These are phyloP conservation scores for Euphorbia neoarborescens DNA, from an alignment of 441 rosid genomes.

Conservation along the genomic window DNA sequence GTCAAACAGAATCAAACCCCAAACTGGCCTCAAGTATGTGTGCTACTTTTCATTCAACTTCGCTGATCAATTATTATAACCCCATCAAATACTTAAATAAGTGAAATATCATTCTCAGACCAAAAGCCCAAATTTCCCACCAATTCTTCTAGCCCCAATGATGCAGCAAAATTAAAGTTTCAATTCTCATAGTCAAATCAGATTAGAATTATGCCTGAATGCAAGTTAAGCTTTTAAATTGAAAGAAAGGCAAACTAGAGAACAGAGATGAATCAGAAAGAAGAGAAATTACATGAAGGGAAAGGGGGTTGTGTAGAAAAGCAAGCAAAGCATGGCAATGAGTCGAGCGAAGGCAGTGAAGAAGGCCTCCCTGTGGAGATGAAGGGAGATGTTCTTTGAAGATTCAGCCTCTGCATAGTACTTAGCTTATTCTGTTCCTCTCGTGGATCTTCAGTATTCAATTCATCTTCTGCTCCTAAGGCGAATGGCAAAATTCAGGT, in stretches of 20 bases:
- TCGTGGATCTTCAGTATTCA: slow-evolving; percentile 1
- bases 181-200: not conserved
- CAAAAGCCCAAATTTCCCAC: not conserved
- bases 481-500: not conserved
- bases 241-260: not conserved
- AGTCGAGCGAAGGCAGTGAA: slow-evolving; percentile 36
- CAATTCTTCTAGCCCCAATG: not conserved
- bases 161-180: not conserved
- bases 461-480: slow-evolving; percentile 16
- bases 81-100: not conserved
- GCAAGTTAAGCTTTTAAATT: not conserved
- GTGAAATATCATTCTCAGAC: not conserved
- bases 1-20: not conserved
- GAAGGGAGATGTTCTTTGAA: slow-evolving; percentile 29
- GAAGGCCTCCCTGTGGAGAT: slow-evolving; percentile 44
- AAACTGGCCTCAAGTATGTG: not conserved
- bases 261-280: not conserved
- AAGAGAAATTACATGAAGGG: slow-evolving; percentile 40
- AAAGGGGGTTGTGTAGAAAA: slow-evolving; percentile 29
- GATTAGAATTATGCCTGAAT: not conserved
- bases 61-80: not conserved
- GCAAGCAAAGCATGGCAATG: slow-evolving; percentile 39
- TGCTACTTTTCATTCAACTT: not conserved
- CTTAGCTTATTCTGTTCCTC: not conserved
- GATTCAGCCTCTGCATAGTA: slow-evolving; percentile 44